Evolutionary conservation across 306 rosid genomes (phyloP).

Genomic region (Trifolium repens): DNA sequence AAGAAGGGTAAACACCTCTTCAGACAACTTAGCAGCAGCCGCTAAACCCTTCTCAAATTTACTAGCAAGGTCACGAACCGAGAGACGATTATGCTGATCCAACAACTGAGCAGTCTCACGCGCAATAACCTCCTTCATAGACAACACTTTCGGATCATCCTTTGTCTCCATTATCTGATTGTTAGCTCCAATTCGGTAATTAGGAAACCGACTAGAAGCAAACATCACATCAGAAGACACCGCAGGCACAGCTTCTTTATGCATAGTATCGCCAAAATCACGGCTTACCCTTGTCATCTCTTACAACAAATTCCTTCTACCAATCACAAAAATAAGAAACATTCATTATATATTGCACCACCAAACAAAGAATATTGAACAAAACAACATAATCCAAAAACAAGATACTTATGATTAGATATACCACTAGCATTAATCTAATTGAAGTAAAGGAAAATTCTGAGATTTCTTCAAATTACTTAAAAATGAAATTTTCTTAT

Average conservation of each 20-base stretch:
- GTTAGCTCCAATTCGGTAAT: slow-evolving; percentile 81
- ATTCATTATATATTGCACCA: neutral
- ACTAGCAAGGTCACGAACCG: slow-evolving; percentile 93
- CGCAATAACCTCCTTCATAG: slow-evolving; percentile 95
- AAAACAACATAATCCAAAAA: slow-evolving; percentile 14
- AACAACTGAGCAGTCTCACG: slow-evolving; percentile 86
- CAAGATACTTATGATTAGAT: neutral
- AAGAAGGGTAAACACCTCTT: slow-evolving; percentile 65
- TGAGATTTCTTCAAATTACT: neutral
- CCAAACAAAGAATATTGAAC: neutral
- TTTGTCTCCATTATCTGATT: slow-evolving; percentile 81
- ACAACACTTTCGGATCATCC: slow-evolving; percentile 71
- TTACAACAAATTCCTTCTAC: slow-evolving; percentile 46
- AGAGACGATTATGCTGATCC: slow-evolving; percentile 95
- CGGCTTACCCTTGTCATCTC: slow-evolving; percentile 83
- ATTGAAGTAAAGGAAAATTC: slow-evolving; percentile 42
- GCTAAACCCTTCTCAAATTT: slow-evolving; percentile 98
- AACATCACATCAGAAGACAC: slow-evolving; percentile 85
- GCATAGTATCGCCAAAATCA: slow-evolving; percentile 82
- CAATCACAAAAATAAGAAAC: slow-evolving; percentile 42
- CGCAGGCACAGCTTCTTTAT: slow-evolving; percentile 73
- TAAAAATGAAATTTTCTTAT: slow-evolving; percentile 29
- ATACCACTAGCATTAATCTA: slow-evolving; percentile 24
- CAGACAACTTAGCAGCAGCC: slow-evolving; percentile 95
- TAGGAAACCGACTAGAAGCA: slow-evolving; percentile 85